These are phyloP conservation scores for Schwanniomyces pseudopolymorphus DNA, from an alignment of 805 yeast genomes.

Conservation along the genomic window DNA sequence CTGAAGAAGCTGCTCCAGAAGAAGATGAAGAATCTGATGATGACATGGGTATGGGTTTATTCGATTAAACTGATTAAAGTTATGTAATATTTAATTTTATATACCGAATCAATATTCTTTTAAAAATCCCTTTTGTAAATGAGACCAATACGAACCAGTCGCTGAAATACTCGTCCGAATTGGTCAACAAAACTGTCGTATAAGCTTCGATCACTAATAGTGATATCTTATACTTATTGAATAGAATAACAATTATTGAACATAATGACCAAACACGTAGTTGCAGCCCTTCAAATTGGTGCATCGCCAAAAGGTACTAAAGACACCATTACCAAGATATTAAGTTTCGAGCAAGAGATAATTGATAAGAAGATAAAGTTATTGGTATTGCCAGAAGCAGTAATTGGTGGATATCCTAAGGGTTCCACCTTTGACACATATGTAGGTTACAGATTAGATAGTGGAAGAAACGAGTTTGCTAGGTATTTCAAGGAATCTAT, in stretches of 20 bases:
- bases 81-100: constrained; percentile 1
- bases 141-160: no score
- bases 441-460: constrained; percentile 40
- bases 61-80: constrained; percentile 65
- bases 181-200: no score
- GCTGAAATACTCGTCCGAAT: no score
- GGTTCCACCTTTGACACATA: constrained; percentile 43
- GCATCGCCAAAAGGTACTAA: constrained; percentile 36
- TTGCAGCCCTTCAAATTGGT: constrained; percentile 46
- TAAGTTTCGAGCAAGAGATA: constrained; percentile 37
- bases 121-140: no score
- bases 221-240: no score
- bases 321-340: constrained; percentile 35
- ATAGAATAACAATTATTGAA: no score
- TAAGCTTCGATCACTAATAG: no score
- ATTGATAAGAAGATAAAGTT: constrained; percentile 28
- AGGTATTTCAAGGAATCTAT: constrained; percentile 34
- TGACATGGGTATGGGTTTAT: constrained; percentile 99
- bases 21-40: constrained; percentile 71
- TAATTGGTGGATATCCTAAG: constrained; percentile 48
- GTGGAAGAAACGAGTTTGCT: constrained; percentile 41
- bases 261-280: constrained; percentile 16
- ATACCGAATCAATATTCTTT: constrained; percentile 2
- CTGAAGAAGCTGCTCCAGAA: constrained; percentile 69
- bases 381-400: constrained; percentile 47